Evolutionary conservation across 2,329 filamentous ascomycete species (phyloP).

Genomic region (Sarocladium oryzae): DNA sequence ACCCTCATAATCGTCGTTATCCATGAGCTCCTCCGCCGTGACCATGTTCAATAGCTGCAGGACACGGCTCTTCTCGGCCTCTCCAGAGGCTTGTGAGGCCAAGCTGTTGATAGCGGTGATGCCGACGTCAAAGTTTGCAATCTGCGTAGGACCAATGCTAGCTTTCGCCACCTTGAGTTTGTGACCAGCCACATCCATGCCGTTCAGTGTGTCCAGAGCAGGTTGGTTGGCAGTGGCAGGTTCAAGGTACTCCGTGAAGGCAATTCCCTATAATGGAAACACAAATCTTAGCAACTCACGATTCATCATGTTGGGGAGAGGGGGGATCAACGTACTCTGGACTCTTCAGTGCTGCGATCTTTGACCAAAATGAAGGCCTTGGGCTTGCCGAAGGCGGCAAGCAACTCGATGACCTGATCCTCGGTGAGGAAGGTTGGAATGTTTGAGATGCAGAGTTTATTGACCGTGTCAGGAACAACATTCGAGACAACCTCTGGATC

Average conservation of each 20-base stretch:
- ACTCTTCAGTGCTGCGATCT: conserved; percentile 78
- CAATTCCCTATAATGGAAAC: conserved; percentile 65
- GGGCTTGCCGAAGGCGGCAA: conserved; percentile 85
- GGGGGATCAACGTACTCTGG: conserved; percentile 71
- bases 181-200: conserved; percentile 86
- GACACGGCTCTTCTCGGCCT: conserved; percentile 75
- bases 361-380: conserved; percentile 90
- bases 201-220: conserved; percentile 84
- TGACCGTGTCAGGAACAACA: conserved; percentile 81
- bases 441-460: conserved; percentile 91
- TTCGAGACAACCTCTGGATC: conserved; percentile 72
- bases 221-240: conserved; percentile 64
- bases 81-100: conserved; percentile 76
- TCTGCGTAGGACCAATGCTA: conserved; percentile 90
- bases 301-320: too few species aligned
- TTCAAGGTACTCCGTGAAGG: conserved; percentile 92
- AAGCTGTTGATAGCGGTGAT: conserved; percentile 98
- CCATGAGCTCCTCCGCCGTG: conserved; percentile 87
- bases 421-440: conserved; percentile 84
- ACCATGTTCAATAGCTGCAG: conserved; percentile 98
- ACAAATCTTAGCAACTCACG: conserved; percentile 25
- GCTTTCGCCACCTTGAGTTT: conserved; percentile 81
- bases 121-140: conserved; percentile 84
- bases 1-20: conserved; percentile 94
- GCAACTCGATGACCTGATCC: conserved; percentile 83